A percentile compares a stretch with the other conserved stretches of the same genome.
Evolutionary conservation across 495 filamentous ascomycete species (phyloP).

Genomic region (Aspergillus mulundensis): DNA sequence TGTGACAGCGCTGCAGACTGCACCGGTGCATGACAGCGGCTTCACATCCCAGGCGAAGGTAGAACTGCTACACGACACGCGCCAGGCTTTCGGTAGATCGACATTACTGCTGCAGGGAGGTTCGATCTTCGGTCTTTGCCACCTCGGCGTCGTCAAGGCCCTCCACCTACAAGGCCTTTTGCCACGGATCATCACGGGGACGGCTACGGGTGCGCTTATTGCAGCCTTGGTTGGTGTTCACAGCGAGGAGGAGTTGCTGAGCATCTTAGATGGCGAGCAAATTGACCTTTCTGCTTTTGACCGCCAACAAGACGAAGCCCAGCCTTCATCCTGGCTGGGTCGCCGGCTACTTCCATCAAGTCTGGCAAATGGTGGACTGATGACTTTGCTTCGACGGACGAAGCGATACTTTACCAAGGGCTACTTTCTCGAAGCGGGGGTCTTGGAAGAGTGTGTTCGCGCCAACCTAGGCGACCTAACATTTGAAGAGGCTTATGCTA

Average conservation of each 20-base stretch:
- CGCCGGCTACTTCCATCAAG: slow-evolving; percentile 18
- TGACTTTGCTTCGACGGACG: slow-evolving; percentile 58
- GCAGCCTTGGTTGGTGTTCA: slow-evolving; percentile 87
- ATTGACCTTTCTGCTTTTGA: slow-evolving; percentile 84
- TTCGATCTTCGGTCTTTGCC: slow-evolving; percentile 86
- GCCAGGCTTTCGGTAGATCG: slow-evolving; percentile 84
- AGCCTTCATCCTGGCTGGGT: slow-evolving; percentile 12
- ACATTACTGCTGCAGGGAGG: slow-evolving; percentile 88
- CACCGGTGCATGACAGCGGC: slow-evolving; percentile 47
- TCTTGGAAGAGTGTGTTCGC: slow-evolving; percentile 81
- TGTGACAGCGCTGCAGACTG: slow-evolving; percentile 67
- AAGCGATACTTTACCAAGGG: slow-evolving; percentile 67
- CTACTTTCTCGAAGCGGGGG: slow-evolving; percentile 75
- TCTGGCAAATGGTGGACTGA: slow-evolving; percentile 39
- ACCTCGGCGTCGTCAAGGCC: slow-evolving; percentile 87
- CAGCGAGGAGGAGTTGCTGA: slow-evolving; percentile 78
- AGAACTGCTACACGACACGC: slow-evolving; percentile 82
- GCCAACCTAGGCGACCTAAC: slow-evolving; percentile 86
- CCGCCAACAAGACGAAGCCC: slow-evolving; percentile 18
- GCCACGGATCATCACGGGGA: slow-evolving; percentile 88
- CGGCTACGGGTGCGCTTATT: slow-evolving; percentile 84
- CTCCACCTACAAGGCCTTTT: slow-evolving; percentile 78
- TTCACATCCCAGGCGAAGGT: slow-evolving; percentile 83
- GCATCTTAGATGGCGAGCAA: slow-evolving; percentile 68
- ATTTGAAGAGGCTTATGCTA: slow-evolving; percentile 87